Percentiles rank a stretch among this genome's conserved stretches.
Conservation (phyloP, 1,284 basidiomycete species). For the Tetrapyrgos nigripes region DNA sequence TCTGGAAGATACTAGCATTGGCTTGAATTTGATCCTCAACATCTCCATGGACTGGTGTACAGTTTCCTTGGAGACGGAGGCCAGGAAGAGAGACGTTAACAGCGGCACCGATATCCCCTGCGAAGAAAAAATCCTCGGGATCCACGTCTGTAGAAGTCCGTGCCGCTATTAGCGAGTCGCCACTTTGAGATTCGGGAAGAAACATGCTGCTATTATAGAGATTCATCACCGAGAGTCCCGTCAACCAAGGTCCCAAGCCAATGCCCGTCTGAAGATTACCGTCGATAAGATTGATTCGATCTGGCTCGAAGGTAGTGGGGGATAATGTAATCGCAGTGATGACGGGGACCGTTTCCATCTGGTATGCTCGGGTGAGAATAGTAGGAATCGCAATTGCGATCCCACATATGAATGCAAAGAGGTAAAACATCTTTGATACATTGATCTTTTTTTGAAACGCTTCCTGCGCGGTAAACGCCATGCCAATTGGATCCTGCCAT, state of each 20-base stretch:
- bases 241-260: constrained; percentile 22
- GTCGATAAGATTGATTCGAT: constrained; percentile 15
- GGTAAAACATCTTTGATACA: constrained; percentile 20
- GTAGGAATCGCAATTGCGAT: constrained; percentile 22
- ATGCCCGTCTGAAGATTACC: constrained; percentile 21
- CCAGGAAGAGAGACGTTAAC: constrained; percentile 21
- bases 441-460: constrained; percentile 14
- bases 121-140: constrained; percentile 24
- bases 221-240: constrained; percentile 16
- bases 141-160: constrained; percentile 5
- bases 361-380: constrained; percentile 22
- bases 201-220: constrained; percentile 22
- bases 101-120: constrained; percentile 14
- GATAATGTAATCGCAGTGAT: constrained; percentile 4
- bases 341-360: constrained; percentile 18
- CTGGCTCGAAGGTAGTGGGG: constrained; percentile 13
- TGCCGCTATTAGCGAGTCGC: background rate
- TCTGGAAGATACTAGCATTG: background rate
- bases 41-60: background rate
- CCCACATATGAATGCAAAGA: constrained; percentile 22
- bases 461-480: constrained; percentile 11
- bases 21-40: background rate
- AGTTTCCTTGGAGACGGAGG: constrained; percentile 16
- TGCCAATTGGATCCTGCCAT: constrained; percentile 25
- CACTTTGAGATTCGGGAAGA: constrained; percentile 4